phyloP scores from a whole-genome alignment of 2,329 filamentous ascomycete species.

The Aphanoascus verrucosus region DNA sequence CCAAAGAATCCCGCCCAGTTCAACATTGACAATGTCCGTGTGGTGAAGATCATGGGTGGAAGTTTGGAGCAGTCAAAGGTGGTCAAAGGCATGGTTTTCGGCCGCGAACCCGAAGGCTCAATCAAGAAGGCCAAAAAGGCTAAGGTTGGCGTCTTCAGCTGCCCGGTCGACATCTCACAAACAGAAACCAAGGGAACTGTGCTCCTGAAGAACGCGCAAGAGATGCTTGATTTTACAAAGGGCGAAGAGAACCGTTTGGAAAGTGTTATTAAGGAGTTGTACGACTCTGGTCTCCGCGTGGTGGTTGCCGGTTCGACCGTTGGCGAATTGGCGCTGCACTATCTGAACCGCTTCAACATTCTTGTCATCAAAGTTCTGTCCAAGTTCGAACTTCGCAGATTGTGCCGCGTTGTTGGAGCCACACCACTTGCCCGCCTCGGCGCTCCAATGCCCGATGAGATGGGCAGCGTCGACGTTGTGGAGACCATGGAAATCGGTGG shows the following conservation, averaged over 20 bases:
- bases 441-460: conserved; percentile 99
- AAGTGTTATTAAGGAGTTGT: conserved; percentile 81
- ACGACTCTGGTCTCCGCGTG: conserved; percentile 86
- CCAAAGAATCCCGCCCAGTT: conserved; percentile 94
- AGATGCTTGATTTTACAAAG: conserved; percentile 98
- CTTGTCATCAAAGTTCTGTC: conserved; percentile 93
- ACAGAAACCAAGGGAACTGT: conserved; percentile 99
- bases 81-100: conserved; percentile 96
- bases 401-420: conserved; percentile 92
- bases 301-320: conserved; percentile 88
- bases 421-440: conserved; percentile 92
- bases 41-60: conserved; percentile 99
- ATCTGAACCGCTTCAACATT: conserved; percentile 94
- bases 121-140: conserved; percentile 86
- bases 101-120: conserved; percentile 81
- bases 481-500: conserved; percentile 97
- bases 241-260: conserved; percentile 92
- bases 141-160: conserved; percentile 95
- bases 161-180: conserved; percentile 87
- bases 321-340: conserved; percentile 91
- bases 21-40: conserved; percentile 97
- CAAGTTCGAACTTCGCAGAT: conserved; percentile 90
- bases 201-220: conserved; percentile 88
- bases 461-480: conserved; percentile 87
- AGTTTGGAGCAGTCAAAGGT: conserved; percentile 88